These are phyloP conservation scores for Trapa incisa DNA, from an alignment of 345 rosid genomes.

Conservation along the genomic window DNA sequence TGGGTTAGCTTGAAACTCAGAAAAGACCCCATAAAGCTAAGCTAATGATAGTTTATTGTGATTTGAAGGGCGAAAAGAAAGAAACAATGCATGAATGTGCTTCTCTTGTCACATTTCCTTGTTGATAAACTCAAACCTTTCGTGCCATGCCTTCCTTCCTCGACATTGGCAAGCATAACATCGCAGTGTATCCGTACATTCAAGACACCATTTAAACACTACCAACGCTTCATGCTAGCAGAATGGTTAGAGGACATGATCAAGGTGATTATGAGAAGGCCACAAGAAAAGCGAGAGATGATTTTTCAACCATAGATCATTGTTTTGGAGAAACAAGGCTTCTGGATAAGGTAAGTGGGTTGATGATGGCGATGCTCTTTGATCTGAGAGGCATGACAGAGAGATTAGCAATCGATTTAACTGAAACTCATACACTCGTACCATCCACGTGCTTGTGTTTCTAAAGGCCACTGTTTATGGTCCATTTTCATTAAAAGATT, in stretches of 20 bases:
- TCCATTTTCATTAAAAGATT: background rate
- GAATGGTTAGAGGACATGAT: background rate
- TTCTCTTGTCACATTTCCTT: slow-evolving; percentile 7
- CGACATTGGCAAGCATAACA: background rate
- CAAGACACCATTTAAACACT: background rate
- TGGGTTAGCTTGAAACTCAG: background rate
- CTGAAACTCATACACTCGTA: background rate
- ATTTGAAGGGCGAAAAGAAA: background rate
- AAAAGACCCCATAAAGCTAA: background rate
- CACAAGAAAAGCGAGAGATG: background rate
- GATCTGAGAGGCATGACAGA: background rate
- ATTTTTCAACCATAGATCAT: slow-evolving; percentile 1
- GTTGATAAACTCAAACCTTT: background rate
- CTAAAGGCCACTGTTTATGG: slow-evolving; percentile 12
- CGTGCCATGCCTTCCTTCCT: background rate
- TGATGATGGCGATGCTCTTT: slow-evolving; percentile 1
- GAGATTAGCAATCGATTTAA: slow-evolving; percentile 3
- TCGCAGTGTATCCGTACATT: background rate
- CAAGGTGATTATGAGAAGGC: background rate
- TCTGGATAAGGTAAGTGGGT: slow-evolving; percentile 1
- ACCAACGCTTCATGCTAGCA: too few relatives aligned
- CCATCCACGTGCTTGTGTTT: slow-evolving; percentile 15
- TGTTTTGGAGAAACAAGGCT: background rate
- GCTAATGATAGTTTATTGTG: slow-evolving; percentile 5
- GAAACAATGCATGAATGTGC: background rate